Evolutionary conservation across 73 alveolate genomes (phyloP), one percentile per base, ranked within the genome.

Genomic region (Paramecium primaurelia): DNA sequence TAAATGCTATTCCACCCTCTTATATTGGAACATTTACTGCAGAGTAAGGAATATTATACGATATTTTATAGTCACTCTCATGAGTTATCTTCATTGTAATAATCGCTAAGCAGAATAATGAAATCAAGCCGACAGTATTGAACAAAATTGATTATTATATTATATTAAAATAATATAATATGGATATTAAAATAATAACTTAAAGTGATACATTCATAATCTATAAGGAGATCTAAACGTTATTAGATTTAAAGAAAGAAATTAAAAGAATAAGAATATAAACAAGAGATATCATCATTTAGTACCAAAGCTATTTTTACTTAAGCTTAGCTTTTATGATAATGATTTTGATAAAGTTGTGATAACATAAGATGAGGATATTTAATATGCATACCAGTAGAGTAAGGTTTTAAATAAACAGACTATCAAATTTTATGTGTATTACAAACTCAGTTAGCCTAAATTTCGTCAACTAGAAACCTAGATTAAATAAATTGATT

Each of bases 271-370:
- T 25, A 3, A 28, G 47, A 9, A 64, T 64, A 12, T n/a, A 64
- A 28, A 32, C 26, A 22, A 64, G 84, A 32, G 47, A 64, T 8
- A 64, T 64, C 11, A 28, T 64, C 1, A 64, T 64, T 64, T 64
- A 64, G 84, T 64, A 64, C 47, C 51, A 54, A 54, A 54, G 69
- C 69, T 54, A 32, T 34, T 64, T 34, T 51, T 64, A 34, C 42
- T 34, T 64, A 64, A 64, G 47, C 47, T 64, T 64, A 64, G 84
- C 84, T 64, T 64, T 64, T 64, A 64, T 64, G 84, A 64, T 64
- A 64, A 64, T 64, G 84, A 64, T 64, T 28, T 6, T 14, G 84
- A 64, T 64, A 64, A 64, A 64, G 51, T 64, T 64, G 84, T 64
- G 47, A 64, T 64, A 32, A 32, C 12, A 28, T 4, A 64, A 3